A percentile compares a stretch with the other conserved stretches of the same genome.
Conservation (phyloP, 2,329 filamentous ascomycete species). For the Simplicillium aogashimaense region DNA sequence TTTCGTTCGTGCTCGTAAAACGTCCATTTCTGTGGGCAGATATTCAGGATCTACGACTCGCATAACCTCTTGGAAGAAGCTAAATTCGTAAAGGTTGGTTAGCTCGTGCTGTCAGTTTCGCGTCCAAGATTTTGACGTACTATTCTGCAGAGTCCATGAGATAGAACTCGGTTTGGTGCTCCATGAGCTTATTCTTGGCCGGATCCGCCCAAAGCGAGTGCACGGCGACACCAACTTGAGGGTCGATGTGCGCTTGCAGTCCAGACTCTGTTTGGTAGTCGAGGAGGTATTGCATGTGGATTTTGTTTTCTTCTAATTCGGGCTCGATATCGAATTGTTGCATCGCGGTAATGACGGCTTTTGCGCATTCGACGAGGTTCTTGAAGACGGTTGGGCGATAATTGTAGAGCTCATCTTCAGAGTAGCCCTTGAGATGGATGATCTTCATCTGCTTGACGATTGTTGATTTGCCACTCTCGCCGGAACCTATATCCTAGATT, state of each 20-base stretch:
- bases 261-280: constrained; percentile 88
- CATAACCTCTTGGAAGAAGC: constrained; percentile 89
- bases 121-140: constrained; percentile 43
- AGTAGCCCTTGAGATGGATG: constrained; percentile 97
- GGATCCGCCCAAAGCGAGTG: constrained; percentile 85
- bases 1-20: constrained; percentile 90
- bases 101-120: neutral
- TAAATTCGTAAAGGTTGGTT: constrained; percentile 25
- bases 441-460: constrained; percentile 99
- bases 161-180: constrained; percentile 96
- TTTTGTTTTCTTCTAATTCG: constrained; percentile 58
- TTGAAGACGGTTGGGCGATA: constrained; percentile 98
- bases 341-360: constrained; percentile 85
- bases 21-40: constrained; percentile 87
- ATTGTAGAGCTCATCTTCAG: constrained; percentile 82
- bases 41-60: constrained; percentile 80
- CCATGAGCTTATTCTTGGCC: constrained; percentile 71
- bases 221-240: constrained; percentile 72
- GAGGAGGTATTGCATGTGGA: constrained; percentile 69
- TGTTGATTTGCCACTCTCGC: constrained; percentile 97
- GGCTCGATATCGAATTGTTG: constrained; percentile 83
- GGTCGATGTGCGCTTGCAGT: constrained; percentile 74
- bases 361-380: constrained; percentile 94
- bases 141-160: constrained; percentile 99
- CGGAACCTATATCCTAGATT: constrained; percentile 59